Evolutionary conservation across 2,329 filamentous ascomycete species (phyloP).

Genomic region (Diaporthe capsici): DNA sequence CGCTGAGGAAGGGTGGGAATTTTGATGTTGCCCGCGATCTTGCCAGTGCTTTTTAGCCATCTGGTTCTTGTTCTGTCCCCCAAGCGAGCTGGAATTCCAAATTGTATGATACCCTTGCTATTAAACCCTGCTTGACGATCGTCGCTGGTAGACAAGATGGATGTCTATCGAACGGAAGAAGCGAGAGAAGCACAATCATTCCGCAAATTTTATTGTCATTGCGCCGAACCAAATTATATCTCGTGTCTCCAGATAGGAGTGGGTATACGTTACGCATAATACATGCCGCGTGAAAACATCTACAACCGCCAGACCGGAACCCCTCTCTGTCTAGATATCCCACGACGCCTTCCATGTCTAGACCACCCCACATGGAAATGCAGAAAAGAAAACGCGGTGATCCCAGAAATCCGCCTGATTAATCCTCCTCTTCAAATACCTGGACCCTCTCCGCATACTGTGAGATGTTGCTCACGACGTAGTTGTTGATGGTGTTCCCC

Average conservation of each 20-base stretch:
- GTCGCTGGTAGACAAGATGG: not conserved
- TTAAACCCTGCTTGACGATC: slow-evolving; percentile 1
- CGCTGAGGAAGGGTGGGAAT: not conserved
- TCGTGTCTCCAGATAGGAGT: slow-evolving; percentile 27
- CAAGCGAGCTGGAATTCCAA: not conserved
- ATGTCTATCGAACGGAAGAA: not conserved
- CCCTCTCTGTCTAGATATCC: not conserved
- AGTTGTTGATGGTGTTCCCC: slow-evolving; percentile 83
- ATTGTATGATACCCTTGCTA: slow-evolving; percentile 35
- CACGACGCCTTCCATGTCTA: slow-evolving; percentile 9
- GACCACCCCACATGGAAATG: not conserved
- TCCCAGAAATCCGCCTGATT: not conserved
- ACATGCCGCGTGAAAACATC: slow-evolving; percentile 23
- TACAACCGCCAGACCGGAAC: not conserved
- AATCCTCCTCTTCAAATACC: slow-evolving; percentile 76
- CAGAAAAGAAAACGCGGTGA: not conserved
- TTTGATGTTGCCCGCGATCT: slow-evolving; percentile 7
- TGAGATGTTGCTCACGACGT: slow-evolving; percentile 83
- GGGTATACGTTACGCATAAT: slow-evolving; percentile 35
- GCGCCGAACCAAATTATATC: not conserved
- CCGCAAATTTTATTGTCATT: not conserved
- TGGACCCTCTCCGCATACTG: slow-evolving; percentile 88
- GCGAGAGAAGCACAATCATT: not conserved
- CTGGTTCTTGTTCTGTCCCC: not conserved
- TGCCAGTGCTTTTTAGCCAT: not conserved